Evolutionary conservation across 2,329 filamentous ascomycete genomes (phyloP).

Genomic region (Penicillium sp.): DNA sequence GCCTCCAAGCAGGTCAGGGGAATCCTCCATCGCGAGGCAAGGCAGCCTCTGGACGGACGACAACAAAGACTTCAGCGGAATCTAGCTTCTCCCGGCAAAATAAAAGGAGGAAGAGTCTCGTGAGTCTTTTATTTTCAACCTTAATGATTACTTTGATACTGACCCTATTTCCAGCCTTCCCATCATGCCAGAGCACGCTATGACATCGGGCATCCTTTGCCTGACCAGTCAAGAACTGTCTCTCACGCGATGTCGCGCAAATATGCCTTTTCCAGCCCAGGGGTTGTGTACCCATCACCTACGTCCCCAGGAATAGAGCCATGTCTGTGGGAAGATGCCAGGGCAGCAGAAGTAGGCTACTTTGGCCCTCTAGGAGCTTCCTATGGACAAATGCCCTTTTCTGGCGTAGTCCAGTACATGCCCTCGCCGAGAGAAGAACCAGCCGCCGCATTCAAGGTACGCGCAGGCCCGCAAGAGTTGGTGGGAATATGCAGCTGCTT

Average conservation of each 20-base stretch:
- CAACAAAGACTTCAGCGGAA: background rate
- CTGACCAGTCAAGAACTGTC: background rate
- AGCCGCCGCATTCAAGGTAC: constrained; percentile 22
- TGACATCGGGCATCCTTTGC: constrained; percentile 5
- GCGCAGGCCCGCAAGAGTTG: background rate
- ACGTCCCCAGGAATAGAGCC: constrained; percentile 1
- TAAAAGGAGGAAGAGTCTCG: background rate
- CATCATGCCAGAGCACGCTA: constrained; percentile 1
- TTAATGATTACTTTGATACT: constrained; percentile 14
- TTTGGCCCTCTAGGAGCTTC: constrained; percentile 1
- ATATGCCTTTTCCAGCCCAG: background rate
- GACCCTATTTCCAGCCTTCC: background rate
- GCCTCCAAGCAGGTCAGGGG: constrained; percentile 27
- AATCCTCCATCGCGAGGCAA: constrained; percentile 21
- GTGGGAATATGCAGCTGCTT: constrained; percentile 24
- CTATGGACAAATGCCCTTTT: constrained; percentile 17
- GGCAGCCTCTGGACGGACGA: background rate
- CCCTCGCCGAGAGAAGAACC: constrained; percentile 21
- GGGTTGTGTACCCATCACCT: background rate
- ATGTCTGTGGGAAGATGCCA: background rate
- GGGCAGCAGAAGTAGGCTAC: background rate
- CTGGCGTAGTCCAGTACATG: constrained; percentile 24
- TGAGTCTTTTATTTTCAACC: background rate
- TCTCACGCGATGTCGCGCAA: background rate
- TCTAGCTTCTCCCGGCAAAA: background rate